phyloP scores from a whole-genome alignment of 2,329 filamentous ascomycete species.

The Herpotrichia juniperi region DNA sequence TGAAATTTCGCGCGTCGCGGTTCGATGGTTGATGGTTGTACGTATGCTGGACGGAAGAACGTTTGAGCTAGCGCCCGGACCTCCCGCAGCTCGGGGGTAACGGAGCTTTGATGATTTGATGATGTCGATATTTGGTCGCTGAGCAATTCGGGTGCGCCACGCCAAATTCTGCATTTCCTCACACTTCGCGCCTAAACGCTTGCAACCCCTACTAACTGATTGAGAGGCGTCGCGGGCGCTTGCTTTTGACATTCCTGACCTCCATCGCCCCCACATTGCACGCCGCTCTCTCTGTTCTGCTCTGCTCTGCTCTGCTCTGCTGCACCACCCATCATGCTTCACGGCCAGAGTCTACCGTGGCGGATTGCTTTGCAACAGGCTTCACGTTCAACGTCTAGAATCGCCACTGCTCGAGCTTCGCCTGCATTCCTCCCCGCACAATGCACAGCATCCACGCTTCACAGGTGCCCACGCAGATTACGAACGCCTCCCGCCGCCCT shows the following conservation, averaged over 20 bases:
- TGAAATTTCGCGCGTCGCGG: no score
- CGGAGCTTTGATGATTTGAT: conserved; percentile 28
- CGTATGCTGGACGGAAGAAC: background rate
- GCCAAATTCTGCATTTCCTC: conserved; percentile 7
- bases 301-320: background rate
- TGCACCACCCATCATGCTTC: conserved; percentile 63
- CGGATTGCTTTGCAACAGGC: conserved; percentile 63
- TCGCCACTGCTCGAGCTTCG: conserved; percentile 32
- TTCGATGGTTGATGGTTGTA: no score
- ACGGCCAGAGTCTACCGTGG: conserved; percentile 70
- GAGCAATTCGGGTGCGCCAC: conserved; percentile 12
- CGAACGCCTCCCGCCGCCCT: conserved; percentile 38
- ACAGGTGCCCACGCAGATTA: conserved; percentile 26
- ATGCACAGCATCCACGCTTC: conserved; percentile 33
- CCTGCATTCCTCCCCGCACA: conserved; percentile 36
- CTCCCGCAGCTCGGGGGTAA: conserved; percentile 18
- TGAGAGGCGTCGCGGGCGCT: conserved; percentile 10
- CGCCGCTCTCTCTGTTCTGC: background rate
- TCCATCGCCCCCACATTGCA: background rate
- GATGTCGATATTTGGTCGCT: conserved; percentile 16
- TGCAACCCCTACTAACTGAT: conserved; percentile 4
- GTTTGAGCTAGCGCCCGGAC: background rate
- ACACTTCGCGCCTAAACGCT: conserved; percentile 11
- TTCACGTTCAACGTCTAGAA: conserved; percentile 48
- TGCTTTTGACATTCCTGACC: conserved; percentile 5